Evolutionary conservation across 2,329 filamentous ascomycete genomes (phyloP).

Genomic region (Colletotrichum plurivorum): DNA sequence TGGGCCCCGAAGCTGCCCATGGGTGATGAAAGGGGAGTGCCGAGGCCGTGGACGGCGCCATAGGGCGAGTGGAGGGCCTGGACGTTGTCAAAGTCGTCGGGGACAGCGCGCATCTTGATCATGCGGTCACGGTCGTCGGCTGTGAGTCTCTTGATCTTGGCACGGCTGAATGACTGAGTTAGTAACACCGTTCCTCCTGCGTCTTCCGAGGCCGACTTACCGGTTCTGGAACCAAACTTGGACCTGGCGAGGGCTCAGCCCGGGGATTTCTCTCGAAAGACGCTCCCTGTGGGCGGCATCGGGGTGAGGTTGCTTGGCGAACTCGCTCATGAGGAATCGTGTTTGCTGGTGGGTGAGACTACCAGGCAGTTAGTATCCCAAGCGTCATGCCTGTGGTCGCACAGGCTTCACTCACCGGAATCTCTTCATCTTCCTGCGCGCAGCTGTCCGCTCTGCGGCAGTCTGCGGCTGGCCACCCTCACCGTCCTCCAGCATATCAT

Average conservation of each 20-base stretch:
- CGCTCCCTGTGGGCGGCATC: constrained; percentile 92
- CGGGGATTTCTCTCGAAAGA: constrained; percentile 90
- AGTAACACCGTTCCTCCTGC: constrained; percentile 27
- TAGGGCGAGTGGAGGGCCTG: constrained; percentile 78
- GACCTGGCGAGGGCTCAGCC: constrained; percentile 90
- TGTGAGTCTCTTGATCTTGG: constrained; percentile 80
- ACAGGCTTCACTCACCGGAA: constrained; percentile 71
- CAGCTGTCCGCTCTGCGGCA: constrained; percentile 70
- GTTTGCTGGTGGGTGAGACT: constrained; percentile 97
- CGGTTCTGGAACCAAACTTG: constrained; percentile 99
- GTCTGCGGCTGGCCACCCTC: constrained; percentile 64
- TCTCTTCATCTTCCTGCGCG: constrained; percentile 80
- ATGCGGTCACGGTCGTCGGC: constrained; percentile 79
- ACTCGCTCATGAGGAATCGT: constrained; percentile 97
- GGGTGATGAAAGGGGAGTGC: constrained; percentile 62
- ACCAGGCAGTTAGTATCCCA: constrained; percentile 50
- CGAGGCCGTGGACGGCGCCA: constrained; percentile 70
- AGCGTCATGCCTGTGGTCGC: not conserved
- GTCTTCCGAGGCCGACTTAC: constrained; percentile 64
- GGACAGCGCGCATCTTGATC: constrained; percentile 80
- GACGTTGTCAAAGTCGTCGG: constrained; percentile 79
- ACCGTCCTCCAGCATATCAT: constrained; percentile 69
- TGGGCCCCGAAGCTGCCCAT: constrained; percentile 61
- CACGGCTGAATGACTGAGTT: constrained; percentile 62
- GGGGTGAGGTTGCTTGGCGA: constrained; percentile 93